phyloP scores from a whole-genome alignment of 768 basidiomycete species.

The Hydnum rufescens region DNA sequence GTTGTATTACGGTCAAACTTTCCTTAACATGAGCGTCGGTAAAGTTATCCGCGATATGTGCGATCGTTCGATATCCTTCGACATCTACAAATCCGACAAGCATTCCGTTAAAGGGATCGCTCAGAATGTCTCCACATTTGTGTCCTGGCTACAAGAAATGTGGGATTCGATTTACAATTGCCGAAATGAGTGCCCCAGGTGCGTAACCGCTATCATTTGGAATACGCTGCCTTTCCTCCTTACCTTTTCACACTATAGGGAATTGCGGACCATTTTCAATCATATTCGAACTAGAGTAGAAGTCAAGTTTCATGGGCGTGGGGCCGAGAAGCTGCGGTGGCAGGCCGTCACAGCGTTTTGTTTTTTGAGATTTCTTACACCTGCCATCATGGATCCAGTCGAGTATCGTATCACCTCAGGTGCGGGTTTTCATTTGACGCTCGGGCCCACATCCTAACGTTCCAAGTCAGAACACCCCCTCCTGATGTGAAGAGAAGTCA shows the following conservation, averaged over 20 bases:
- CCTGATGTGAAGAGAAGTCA: background rate
- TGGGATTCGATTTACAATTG: conserved; percentile 68
- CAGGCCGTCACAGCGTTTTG: conserved; percentile 80
- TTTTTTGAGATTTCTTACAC: conserved; percentile 77
- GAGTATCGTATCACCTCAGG: conserved; percentile 62
- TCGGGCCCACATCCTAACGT: background rate
- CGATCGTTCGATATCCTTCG: background rate
- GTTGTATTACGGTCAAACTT: conserved; percentile 16
- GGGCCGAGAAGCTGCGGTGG: conserved; percentile 34
- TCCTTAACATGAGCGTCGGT: background rate
- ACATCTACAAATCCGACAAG: too few relatives aligned
- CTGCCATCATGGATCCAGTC: conserved; percentile 77
- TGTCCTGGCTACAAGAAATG: conserved; percentile 59
- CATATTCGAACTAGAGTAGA: conserved; percentile 58
- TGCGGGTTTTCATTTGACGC: conserved; percentile 17
- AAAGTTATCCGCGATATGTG: background rate
- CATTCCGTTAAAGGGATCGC: too few relatives aligned
- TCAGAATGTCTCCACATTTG: too few relatives aligned
- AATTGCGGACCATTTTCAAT: conserved; percentile 49
- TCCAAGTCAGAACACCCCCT: background rate
- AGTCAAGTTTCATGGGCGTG: conserved; percentile 9
- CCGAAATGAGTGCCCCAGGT: conserved; percentile 57
- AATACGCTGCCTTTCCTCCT: background rate
- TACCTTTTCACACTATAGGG: conserved; percentile 24
- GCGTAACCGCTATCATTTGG: conserved; percentile 17